These are phyloP conservation scores for Xylariaceae sp. DNA, from an alignment of 2,329 filamentous ascomycete genomes.

Conservation along the genomic window DNA sequence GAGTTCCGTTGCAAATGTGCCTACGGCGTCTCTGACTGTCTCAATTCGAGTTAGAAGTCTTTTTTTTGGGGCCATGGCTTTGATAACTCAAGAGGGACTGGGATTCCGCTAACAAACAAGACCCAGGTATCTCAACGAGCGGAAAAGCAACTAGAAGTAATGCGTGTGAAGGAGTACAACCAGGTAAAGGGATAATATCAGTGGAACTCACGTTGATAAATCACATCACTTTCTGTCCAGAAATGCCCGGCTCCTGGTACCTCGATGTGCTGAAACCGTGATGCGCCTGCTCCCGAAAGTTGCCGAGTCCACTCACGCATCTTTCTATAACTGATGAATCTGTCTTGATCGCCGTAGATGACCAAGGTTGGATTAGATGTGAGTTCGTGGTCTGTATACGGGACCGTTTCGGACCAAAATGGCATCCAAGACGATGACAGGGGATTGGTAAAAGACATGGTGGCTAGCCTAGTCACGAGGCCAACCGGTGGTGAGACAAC, in stretches of 20 bases:
- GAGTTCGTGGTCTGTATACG: constrained; percentile 46
- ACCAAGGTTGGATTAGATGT: constrained; percentile 67
- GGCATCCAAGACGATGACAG: constrained; percentile 29
- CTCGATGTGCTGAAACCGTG: constrained; percentile 56
- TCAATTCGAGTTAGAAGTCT: constrained; percentile 5
- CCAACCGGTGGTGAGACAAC: constrained; percentile 73
- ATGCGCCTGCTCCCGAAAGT: constrained; percentile 52
- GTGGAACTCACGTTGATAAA: constrained; percentile 45
- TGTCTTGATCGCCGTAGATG: constrained; percentile 77
- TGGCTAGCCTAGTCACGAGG: constrained; percentile 65
- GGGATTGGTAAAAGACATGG: constrained; percentile 59
- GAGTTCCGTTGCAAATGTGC: constrained; percentile 19
- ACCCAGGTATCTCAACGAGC: neutral
- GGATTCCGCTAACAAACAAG: too few species aligned
- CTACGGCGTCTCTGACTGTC: constrained; percentile 23
- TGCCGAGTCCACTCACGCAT: constrained; percentile 70
- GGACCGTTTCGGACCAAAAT: constrained; percentile 11
- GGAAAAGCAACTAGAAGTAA: neutral
- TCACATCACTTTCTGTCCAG: constrained; percentile 63
- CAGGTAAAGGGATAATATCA: constrained; percentile 12
- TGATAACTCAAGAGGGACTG: too few species aligned
- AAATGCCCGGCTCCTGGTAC: constrained; percentile 66
- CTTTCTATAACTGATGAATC: constrained; percentile 71
- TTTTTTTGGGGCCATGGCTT: too few species aligned
- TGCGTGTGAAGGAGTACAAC: neutral